Evolutionary conservation across 2,329 filamentous ascomycete genomes (phyloP).

Genomic region (Arthrobotrys conoides): DNA sequence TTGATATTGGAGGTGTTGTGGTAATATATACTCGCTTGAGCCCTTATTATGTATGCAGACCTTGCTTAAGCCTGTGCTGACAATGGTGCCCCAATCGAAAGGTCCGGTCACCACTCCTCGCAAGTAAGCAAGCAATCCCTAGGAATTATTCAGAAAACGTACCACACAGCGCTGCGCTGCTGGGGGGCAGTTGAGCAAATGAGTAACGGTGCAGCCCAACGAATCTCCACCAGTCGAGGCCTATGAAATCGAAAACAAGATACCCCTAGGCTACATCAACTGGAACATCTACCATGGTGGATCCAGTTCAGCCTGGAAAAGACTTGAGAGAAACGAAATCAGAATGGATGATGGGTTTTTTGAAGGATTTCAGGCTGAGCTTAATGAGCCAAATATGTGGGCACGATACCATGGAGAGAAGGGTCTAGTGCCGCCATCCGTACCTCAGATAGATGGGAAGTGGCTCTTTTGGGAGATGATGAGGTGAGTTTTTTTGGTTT

Average conservation of each 20-base stretch:
- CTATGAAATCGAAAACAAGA: constrained; percentile 82
- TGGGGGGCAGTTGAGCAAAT: not conserved
- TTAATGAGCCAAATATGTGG: constrained; percentile 79
- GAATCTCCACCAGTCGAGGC: constrained; percentile 73
- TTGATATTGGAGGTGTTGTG: constrained; percentile 97
- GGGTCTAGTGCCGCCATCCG: constrained; percentile 69
- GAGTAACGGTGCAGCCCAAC: constrained; percentile 16
- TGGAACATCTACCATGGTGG: constrained; percentile 84
- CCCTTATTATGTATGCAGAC: too few relatives aligned
- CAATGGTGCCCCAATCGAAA: constrained; percentile 18
- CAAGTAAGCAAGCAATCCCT: constrained; percentile 69
- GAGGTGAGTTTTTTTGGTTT: constrained; percentile 71
- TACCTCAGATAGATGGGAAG: constrained; percentile 82
- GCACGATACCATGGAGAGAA: constrained; percentile 72
- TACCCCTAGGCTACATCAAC: constrained; percentile 92
- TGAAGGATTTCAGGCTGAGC: constrained; percentile 79
- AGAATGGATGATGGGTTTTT: constrained; percentile 83
- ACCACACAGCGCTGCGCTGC: too few relatives aligned
- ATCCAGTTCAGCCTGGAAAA: constrained; percentile 88
- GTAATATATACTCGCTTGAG: too few relatives aligned
- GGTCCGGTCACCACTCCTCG: constrained; percentile 87
- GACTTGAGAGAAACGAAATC: constrained; percentile 86
- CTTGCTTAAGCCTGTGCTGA: too few relatives aligned
- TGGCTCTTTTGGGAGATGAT: constrained; percentile 94
- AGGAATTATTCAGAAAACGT: constrained; percentile 4